phyloP scores from a whole-genome alignment of 495 filamentous ascomycete species.

The Pyronema omphalodes region DNA sequence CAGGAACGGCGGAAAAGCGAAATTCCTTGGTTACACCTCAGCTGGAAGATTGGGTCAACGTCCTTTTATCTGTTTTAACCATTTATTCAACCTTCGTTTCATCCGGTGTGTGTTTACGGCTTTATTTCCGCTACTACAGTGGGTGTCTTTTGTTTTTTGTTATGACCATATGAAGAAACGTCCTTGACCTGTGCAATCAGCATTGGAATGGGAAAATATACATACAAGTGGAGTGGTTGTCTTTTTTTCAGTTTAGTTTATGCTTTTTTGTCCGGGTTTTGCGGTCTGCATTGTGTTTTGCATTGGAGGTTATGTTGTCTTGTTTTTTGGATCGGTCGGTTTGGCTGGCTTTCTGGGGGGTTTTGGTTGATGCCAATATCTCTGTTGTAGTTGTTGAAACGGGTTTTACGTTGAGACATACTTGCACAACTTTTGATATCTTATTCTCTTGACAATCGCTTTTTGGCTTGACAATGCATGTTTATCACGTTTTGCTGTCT shows the following conservation, averaged over 20 bases:
- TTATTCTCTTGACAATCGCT: conserved; percentile 17
- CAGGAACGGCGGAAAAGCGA: background rate
- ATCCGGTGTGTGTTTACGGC: background rate
- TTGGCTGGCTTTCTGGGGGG: too few species aligned
- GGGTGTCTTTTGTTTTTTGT: background rate
- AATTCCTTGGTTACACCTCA: background rate
- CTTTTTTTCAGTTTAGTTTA: conserved; percentile 12
- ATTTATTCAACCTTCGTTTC: background rate
- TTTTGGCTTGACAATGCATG: conserved; percentile 22
- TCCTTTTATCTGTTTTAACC: background rate
- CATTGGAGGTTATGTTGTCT: conserved; percentile 19
- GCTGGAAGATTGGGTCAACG: background rate
- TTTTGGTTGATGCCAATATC: too few species aligned
- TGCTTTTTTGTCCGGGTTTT: conserved; percentile 12
- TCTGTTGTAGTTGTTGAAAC: too few species aligned
- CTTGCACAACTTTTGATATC: conserved; percentile 12
- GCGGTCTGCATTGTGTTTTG: conserved; percentile 3
- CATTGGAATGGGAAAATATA: background rate
- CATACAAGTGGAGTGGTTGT: background rate
- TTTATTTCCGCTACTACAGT: background rate
- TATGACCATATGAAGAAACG: conserved; percentile 2
- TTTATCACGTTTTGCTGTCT: conserved; percentile 3
- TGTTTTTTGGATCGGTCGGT: conserved; percentile 4
- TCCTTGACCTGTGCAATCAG: background rate
- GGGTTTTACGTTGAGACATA: conserved; percentile 4